Conservation (phyloP, 2,329 filamentous ascomycete genomes). For the Fusarium scirpi region DNA sequence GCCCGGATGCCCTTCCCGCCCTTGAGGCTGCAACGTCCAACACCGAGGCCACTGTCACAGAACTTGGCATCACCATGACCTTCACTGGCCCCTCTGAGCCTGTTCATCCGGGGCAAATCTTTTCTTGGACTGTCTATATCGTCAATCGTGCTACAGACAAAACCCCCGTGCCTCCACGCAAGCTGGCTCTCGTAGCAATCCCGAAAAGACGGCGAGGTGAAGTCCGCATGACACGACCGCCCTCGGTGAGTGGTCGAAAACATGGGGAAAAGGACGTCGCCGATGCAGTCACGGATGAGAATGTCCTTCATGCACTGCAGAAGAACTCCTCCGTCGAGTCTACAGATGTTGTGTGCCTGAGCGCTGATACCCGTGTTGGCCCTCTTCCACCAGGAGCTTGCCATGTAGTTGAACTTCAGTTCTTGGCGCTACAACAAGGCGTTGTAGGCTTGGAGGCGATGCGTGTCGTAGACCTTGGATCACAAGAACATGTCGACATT, state of each 20-base stretch:
- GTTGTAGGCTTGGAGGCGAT: constrained; percentile 78
- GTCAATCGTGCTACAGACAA: constrained; percentile 74
- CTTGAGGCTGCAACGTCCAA: constrained; percentile 65
- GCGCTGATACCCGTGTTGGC: constrained; percentile 78
- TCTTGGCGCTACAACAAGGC: constrained; percentile 75
- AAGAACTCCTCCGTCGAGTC: constrained; percentile 72
- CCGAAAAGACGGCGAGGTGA: constrained; percentile 73
- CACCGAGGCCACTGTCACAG: constrained; percentile 62
- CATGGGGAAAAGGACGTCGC: constrained; percentile 61
- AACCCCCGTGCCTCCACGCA: constrained; percentile 63
- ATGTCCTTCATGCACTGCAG: constrained; percentile 77
- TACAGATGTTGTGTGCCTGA: constrained; percentile 79
- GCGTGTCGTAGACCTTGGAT: constrained; percentile 77
- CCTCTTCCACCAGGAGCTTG: constrained; percentile 78
- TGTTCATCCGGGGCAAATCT: constrained; percentile 73
- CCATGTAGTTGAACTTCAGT: constrained; percentile 78
- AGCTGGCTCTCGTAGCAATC: constrained; percentile 76
- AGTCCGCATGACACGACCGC: constrained; percentile 63
- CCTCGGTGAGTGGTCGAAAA: constrained; percentile 60
- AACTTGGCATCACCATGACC: constrained; percentile 80
- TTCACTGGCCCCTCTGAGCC: constrained; percentile 71
- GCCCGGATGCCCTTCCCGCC: constrained; percentile 70
- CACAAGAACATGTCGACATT: constrained; percentile 82
- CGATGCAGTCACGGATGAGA: constrained; percentile 78
- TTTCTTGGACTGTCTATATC: constrained; percentile 79